phyloP scores from a whole-genome alignment of 31 red algal species.

The Porphyra umbilicalis region DNA sequence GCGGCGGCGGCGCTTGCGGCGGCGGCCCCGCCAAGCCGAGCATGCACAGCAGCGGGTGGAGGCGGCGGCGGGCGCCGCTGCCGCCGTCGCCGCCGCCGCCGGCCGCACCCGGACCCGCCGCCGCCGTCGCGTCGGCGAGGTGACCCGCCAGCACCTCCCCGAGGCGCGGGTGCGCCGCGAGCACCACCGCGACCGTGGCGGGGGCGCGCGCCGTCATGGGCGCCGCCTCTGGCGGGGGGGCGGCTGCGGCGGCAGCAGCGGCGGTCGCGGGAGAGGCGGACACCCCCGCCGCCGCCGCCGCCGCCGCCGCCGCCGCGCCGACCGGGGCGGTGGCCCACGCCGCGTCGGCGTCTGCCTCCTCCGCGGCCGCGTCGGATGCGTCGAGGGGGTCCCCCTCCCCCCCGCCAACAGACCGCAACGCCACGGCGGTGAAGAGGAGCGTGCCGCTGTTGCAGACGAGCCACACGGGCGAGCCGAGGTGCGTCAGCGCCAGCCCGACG shows the following conservation, averaged over 20 bases:
- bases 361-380: neutral
- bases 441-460: slow-evolving; percentile 35
- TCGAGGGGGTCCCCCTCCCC: neutral
- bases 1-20: neutral
- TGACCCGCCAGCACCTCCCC: neutral
- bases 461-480: slow-evolving; percentile 26
- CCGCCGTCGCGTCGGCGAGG: neutral
- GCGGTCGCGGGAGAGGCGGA: too few species aligned
- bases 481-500: slow-evolving; percentile 15
- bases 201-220: neutral
- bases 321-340: neutral
- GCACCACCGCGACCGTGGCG: neutral
- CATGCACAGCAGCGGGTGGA: neutral
- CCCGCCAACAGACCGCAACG: slow-evolving; percentile 27
- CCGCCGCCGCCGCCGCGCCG: neutral
- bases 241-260: neutral
- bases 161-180: neutral
- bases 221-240: neutral
- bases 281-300: neutral
- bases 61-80: neutral
- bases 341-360: neutral
- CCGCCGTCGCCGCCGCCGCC: neutral
- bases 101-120: too few species aligned
- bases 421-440: slow-evolving; percentile 41
- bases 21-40: neutral